A percentile compares a stretch with the other conserved stretches of the same genome.
Conservation (phyloP, 1,284 basidiomycete species). For the Leccinum cinnamomeum region DNA sequence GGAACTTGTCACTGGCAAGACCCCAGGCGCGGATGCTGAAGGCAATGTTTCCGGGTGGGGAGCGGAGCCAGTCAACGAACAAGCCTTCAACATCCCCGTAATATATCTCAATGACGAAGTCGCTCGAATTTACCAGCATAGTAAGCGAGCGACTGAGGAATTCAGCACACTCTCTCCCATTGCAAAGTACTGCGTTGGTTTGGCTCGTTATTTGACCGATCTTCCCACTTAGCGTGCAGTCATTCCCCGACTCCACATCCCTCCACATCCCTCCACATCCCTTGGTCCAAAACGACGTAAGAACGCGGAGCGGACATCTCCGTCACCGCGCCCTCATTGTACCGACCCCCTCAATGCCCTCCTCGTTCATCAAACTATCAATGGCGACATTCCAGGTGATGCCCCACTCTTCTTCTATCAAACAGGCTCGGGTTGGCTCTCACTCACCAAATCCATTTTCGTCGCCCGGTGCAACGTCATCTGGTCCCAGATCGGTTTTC, state of each 20-base stretch:
- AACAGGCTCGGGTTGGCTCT: not conserved
- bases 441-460: not conserved
- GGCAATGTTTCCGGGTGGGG: slow-evolving; percentile 36
- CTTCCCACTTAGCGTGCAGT: too few relatives aligned
- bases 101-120: slow-evolving; percentile 91
- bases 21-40: slow-evolving; percentile 23
- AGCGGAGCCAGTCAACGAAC: slow-evolving; percentile 39
- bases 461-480: not conserved
- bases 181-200: slow-evolving; percentile 92
- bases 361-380: not conserved
- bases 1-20: slow-evolving; percentile 42
- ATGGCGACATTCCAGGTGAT: not conserved
- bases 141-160: slow-evolving; percentile 83
- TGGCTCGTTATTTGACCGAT: slow-evolving; percentile 72
- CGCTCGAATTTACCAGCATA: slow-evolving; percentile 93
- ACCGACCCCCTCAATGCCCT: not conserved
- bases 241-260: too few relatives aligned
- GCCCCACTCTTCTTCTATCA: not conserved
- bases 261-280: not conserved
- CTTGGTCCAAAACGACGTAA: not conserved
- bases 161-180: slow-evolving; percentile 79
- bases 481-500: not conserved
- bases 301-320: not conserved
- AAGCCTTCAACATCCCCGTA: slow-evolving; percentile 64
- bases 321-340: not conserved